A percentile compares a stretch with the other conserved stretches of the same genome.
Conservation (phyloP, 345 rosid species). For the Syzygium jambos region DNA sequence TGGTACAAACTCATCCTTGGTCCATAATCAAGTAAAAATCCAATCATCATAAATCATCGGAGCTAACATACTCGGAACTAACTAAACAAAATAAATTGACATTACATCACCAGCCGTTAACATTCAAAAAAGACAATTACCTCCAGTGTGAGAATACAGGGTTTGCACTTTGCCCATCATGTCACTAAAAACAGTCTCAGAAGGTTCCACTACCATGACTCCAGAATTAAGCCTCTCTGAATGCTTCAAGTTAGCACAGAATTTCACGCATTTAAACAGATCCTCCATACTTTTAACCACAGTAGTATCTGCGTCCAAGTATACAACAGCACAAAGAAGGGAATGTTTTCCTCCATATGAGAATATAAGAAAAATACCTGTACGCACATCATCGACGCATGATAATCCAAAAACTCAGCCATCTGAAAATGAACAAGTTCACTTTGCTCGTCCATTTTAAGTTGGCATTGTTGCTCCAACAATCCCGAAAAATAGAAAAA, state of each 20-base stretch:
- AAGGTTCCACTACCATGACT: constrained; percentile 98
- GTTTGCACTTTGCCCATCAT: constrained; percentile 86
- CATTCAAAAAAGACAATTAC: constrained; percentile 9
- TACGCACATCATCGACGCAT: not conserved
- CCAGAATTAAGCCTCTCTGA: constrained; percentile 96
- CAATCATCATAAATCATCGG: not conserved
- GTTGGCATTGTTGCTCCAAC: not conserved
- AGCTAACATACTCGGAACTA: not conserved
- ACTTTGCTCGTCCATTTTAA: not conserved
- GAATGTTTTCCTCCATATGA: not conserved
- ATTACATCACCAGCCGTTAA: not conserved
- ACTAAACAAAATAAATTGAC: not conserved
- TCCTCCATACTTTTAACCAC: constrained; percentile 89
- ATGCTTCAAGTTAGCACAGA: constrained; percentile 93
- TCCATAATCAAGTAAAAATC: not conserved
- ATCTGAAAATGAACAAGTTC: not conserved
- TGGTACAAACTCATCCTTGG: not conserved
- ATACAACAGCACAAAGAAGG: constrained; percentile 52
- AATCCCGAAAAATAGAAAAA: not conserved
- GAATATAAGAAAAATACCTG: not conserved
- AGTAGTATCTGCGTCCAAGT: constrained; percentile 95
- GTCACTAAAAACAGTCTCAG: constrained; percentile 55
- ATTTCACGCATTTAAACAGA: constrained; percentile 69
- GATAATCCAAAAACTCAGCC: not conserved
- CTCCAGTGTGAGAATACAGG: constrained; percentile 83